Percentiles rank a stretch among this genome's conserved stretches.
Evolutionary conservation across 768 basidiomycete genomes (phyloP).

Genomic region (Piloderma croceum): DNA sequence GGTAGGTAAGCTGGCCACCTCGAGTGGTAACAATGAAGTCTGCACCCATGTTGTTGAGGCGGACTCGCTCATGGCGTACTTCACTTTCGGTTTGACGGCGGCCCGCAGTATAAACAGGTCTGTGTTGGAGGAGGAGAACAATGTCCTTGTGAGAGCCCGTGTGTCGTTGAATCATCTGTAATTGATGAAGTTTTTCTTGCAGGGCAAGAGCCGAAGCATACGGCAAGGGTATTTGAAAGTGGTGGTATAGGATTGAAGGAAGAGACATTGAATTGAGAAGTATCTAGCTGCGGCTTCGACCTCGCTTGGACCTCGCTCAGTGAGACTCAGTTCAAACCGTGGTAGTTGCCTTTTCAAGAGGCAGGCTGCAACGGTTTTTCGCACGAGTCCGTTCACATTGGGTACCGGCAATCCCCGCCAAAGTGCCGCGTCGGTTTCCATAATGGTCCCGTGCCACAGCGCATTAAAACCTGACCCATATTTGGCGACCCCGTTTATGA

Average conservation of each 20-base stretch:
- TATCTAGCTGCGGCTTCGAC: too few species aligned
- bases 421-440: too few species aligned
- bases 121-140: conserved; percentile 80
- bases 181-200: conserved; percentile 64
- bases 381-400: too few species aligned
- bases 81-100: conserved; percentile 69
- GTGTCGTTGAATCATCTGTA: conserved; percentile 55
- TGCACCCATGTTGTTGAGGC: conserved; percentile 75
- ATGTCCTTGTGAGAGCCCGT: conserved; percentile 46
- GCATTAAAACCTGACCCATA: too few species aligned
- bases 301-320: too few species aligned
- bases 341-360: too few species aligned
- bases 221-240: conserved; percentile 72
- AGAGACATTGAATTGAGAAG: conserved; percentile 28
- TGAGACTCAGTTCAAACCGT: too few species aligned
- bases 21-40: conserved; percentile 79
- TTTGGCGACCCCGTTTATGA: too few species aligned
- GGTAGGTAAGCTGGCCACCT: conserved; percentile 94
- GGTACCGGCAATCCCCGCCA: too few species aligned
- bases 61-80: conserved; percentile 53
- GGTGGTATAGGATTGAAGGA: conserved; percentile 71
- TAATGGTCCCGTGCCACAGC: too few species aligned
- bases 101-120: conserved; percentile 94
- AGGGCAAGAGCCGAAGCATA: conserved; percentile 63
- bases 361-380: too few species aligned